Conservation (phyloP, 257 asterid species). For the Gentiana straminea region DNA sequence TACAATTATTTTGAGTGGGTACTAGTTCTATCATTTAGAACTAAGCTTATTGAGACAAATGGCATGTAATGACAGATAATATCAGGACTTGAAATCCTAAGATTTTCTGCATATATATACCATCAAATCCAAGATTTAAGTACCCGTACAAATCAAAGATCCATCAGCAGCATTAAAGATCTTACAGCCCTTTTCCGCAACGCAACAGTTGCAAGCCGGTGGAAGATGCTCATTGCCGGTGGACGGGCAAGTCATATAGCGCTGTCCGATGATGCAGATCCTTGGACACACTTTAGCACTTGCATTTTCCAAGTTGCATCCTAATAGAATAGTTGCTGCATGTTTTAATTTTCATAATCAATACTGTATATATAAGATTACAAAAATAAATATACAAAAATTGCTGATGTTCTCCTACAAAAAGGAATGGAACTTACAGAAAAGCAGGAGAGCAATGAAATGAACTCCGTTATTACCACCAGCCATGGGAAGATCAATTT, state of each 20-base stretch:
- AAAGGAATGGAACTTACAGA: neutral
- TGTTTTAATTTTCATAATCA: neutral
- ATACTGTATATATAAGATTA: neutral
- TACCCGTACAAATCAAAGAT: neutral
- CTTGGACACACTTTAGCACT: slow-evolving; percentile 10
- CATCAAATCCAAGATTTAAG: no score
- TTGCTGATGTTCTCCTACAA: no score
- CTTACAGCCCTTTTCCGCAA: slow-evolving; percentile 2
- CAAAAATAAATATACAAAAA: neutral
- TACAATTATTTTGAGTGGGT: no score
- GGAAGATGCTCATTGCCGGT: neutral
- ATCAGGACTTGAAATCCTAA: no score
- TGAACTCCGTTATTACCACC: neutral
- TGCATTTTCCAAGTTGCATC: slow-evolving; percentile 1
- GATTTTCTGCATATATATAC: no score
- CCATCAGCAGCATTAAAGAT: slow-evolving; percentile 5
- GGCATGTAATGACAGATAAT: no score
- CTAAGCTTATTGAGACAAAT: no score
- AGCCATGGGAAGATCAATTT: neutral
- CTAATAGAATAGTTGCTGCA: slow-evolving; percentile 6
- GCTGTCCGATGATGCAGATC: neutral
- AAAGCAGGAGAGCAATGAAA: neutral
- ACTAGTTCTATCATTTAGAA: no score
- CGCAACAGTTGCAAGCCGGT: slow-evolving; percentile 9
- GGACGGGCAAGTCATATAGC: slow-evolving; percentile 13